Percentiles rank a stretch among this genome's conserved stretches.
These are phyloP conservation scores for Novymonas esmeraldas DNA, from an alignment of 208 protist genomes.

Conservation along the genomic window DNA sequence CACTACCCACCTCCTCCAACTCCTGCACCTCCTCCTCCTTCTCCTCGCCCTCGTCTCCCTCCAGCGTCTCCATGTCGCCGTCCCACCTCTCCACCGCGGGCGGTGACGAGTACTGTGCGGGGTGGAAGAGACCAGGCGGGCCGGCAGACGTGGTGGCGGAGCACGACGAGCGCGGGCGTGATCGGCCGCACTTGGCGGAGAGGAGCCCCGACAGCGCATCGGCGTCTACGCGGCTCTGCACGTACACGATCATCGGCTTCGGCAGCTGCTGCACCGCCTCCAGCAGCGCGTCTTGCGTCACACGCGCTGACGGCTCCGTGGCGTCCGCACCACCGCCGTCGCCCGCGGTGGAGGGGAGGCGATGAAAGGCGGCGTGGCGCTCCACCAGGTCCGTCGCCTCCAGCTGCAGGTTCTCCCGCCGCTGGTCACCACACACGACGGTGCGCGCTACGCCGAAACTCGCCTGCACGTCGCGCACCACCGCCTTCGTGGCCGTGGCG, in stretches of 20 bases:
- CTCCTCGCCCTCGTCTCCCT: background rate
- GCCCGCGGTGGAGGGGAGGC: background rate
- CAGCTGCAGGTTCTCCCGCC: conserved; percentile 65
- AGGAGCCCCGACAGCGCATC: conserved; percentile 74
- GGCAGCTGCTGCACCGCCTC: conserved; percentile 67
- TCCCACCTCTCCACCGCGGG: background rate
- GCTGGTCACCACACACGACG: conserved; percentile 42
- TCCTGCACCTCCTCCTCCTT: background rate
- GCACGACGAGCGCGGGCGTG: background rate
- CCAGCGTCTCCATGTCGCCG: background rate
- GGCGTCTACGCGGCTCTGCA: conserved; percentile 77
- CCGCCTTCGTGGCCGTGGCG: conserved; percentile 75
- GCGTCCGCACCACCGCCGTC: background rate
- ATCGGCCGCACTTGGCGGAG: conserved; percentile 27
- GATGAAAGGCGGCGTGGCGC: conserved; percentile 20
- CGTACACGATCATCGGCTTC: conserved; percentile 90
- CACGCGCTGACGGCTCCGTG: conserved; percentile 37
- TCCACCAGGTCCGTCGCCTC: conserved; percentile 48
- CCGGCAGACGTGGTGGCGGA: background rate
- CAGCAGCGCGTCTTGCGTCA: conserved; percentile 61
- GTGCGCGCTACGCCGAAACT: conserved; percentile 71
- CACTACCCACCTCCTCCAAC: too few relatives aligned
- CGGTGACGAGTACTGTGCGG: conserved; percentile 1
- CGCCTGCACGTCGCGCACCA: conserved; percentile 77
- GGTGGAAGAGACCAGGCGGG: conserved; percentile 11